A percentile compares a stretch with the other conserved stretches of the same genome.
phyloP scores from a whole-genome alignment of 441 rosid species.

The Pelargonium australe region DNA sequence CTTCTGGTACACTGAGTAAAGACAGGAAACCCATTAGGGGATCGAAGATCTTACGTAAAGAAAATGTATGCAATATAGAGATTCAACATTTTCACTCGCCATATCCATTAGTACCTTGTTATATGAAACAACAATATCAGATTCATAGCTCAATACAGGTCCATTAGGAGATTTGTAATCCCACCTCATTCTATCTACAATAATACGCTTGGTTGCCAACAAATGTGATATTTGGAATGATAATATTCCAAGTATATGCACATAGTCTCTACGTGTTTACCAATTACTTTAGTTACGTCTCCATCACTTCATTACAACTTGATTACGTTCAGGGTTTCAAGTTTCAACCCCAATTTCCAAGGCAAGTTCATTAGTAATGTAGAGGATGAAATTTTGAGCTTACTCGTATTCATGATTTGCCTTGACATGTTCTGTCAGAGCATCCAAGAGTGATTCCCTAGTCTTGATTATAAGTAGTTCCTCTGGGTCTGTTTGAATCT shows the following conservation, averaged over 20 bases:
- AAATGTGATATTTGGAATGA: no score
- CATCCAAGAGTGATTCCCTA: slow-evolving; percentile 74
- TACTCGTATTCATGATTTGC: slow-evolving; percentile 94
- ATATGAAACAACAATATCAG: no score
- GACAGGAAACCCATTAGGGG: neutral
- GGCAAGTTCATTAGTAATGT: neutral
- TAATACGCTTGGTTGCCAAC: no score
- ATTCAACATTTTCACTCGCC: neutral
- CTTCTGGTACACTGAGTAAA: slow-evolving; percentile 67
- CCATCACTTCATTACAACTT: neutral
- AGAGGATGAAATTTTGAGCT: slow-evolving; percentile 19
- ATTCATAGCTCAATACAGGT: neutral
- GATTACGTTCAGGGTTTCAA: neutral
- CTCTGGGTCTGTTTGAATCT: slow-evolving; percentile 78
- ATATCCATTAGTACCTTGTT: no score
- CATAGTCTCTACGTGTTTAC: neutral
- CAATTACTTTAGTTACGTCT: neutral
- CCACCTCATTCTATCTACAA: neutral
- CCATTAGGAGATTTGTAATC: neutral
- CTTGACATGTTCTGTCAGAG: slow-evolving; percentile 76
- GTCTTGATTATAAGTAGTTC: slow-evolving; percentile 89
- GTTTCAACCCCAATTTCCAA: slow-evolving; percentile 2
- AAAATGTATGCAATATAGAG: neutral
- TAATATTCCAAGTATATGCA: no score
- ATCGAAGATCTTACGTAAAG: no score